A percentile compares a stretch with the other conserved stretches of the same genome.
These are phyloP conservation scores for Celoporthe dispersa DNA, from an alignment of 2,329 filamentous ascomycete species.

Conservation along the genomic window DNA sequence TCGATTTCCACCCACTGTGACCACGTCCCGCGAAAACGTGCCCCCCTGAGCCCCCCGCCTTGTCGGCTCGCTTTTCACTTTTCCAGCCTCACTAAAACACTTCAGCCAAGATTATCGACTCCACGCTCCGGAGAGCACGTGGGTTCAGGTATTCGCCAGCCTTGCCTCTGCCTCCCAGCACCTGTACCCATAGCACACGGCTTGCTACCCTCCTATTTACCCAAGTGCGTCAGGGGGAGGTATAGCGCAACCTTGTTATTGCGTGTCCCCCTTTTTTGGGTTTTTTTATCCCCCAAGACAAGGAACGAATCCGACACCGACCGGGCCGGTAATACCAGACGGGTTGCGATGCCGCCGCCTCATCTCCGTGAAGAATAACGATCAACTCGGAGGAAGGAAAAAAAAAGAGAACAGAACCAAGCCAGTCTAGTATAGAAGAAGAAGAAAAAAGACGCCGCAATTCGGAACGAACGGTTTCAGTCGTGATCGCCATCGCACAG, in stretches of 20 bases:
- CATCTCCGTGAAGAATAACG: neutral
- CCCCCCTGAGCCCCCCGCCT: neutral
- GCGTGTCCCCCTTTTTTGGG: too few species aligned
- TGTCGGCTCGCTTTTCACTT: neutral
- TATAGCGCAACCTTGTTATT: neutral
- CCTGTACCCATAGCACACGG: neutral
- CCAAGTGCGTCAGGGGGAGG: neutral
- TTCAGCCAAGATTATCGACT: neutral
- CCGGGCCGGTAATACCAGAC: neutral
- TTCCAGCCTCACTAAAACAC: neutral
- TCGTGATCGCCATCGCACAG: neutral
- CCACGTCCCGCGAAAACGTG: neutral
- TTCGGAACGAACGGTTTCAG: neutral
- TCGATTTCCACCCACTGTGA: neutral
- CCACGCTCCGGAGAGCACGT: constrained; percentile 14
- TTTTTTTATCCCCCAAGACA: neutral
- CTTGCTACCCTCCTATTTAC: neutral
- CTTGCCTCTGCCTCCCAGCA: neutral
- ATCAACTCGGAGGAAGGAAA: neutral
- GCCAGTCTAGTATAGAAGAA: neutral
- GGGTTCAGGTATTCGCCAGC: constrained; percentile 17
- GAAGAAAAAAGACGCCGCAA: neutral
- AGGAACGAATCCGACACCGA: neutral
- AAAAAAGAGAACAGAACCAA: neutral
- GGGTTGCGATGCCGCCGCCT: neutral